phyloP scores from a whole-genome alignment of 1,139 yeast genomes.

The Blastobotrys ciferrii region DNA sequence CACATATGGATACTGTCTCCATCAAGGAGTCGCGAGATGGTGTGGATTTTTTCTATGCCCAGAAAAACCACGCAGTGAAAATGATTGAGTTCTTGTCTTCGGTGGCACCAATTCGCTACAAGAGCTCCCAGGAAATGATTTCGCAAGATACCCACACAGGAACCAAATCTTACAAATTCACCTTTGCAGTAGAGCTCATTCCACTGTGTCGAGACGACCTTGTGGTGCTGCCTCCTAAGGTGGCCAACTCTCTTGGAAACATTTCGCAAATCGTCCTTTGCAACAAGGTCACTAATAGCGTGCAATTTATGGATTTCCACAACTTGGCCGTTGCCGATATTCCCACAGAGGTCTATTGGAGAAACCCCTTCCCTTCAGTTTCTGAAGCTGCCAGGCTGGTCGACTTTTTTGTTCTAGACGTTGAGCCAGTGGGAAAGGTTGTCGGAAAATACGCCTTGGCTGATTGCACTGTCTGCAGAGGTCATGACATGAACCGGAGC shows the following conservation, averaged over 20 bases:
- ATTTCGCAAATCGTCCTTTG: slow-evolving; percentile 83
- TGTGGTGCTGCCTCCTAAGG: slow-evolving; percentile 78
- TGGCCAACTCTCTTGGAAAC: slow-evolving; percentile 84
- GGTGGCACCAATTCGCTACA: slow-evolving; percentile 83
- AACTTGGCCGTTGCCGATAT: slow-evolving; percentile 82
- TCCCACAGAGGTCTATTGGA: slow-evolving; percentile 77
- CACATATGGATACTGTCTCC: slow-evolving; percentile 91
- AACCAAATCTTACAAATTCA: slow-evolving; percentile 79
- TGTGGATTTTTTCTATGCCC: slow-evolving; percentile 86
- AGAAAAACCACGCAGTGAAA: slow-evolving; percentile 86
- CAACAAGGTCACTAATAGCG: slow-evolving; percentile 71
- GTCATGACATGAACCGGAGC: slow-evolving; percentile 76
- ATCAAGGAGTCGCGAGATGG: slow-evolving; percentile 94
- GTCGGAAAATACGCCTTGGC: slow-evolving; percentile 83
- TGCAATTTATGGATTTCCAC: slow-evolving; percentile 83
- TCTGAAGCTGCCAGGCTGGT: slow-evolving; percentile 73
- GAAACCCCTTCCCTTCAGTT: slow-evolving; percentile 76
- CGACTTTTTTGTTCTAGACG: slow-evolving; percentile 91
- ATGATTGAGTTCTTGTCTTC: slow-evolving; percentile 88
- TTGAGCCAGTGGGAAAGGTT: slow-evolving; percentile 86
- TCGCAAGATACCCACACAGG: slow-evolving; percentile 93
- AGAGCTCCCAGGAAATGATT: slow-evolving; percentile 87
- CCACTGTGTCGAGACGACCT: slow-evolving; percentile 98
- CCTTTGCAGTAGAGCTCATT: slow-evolving; percentile 89
- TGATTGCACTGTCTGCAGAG: slow-evolving; percentile 84